Conservation (phyloP, 441 rosid genomes). For the Euphorbia celastroides region DNA sequence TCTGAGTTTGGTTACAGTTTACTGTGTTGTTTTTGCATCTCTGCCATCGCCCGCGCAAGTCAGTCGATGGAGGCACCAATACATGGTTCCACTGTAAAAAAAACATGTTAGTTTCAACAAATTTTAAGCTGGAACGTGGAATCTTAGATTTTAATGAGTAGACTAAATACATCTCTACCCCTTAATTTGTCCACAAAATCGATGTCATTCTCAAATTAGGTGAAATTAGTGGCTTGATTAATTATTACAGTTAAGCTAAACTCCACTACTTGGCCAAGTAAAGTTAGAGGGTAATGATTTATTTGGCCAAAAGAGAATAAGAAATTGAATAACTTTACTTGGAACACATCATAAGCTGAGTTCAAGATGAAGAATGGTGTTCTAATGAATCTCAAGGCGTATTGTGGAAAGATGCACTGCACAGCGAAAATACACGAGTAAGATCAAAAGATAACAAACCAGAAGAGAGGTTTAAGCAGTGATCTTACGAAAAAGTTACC, state of each 20-base stretch:
- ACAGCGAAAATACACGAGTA: conserved; percentile 8
- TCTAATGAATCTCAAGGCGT: conserved; percentile 48
- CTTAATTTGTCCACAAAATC: too few species aligned
- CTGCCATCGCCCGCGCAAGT: conserved; percentile 73
- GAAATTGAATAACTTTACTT: conserved; percentile 34
- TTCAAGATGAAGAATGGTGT: conserved; percentile 74
- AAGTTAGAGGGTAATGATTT: too few species aligned
- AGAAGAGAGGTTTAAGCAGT: background rate
- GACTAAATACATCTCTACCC: too few species aligned
- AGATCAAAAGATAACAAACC: background rate
- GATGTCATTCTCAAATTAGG: too few species aligned
- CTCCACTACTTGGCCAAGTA: too few species aligned
- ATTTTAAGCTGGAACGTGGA: too few species aligned
- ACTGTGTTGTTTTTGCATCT: conserved; percentile 61
- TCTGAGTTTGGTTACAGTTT: conserved; percentile 50
- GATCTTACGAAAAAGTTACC: conserved; percentile 31
- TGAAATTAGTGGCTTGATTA: too few species aligned
- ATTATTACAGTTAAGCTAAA: too few species aligned
- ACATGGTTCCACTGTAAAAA: conserved; percentile 65
- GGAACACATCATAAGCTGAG: conserved; percentile 77
- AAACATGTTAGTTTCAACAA: too few species aligned
- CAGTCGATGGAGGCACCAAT: conserved; percentile 87
- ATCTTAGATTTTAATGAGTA: too few species aligned
- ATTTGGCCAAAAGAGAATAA: background rate
- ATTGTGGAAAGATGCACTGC: conserved; percentile 89